phyloP scores from a whole-genome alignment of 495 filamentous ascomycete genomes.

The Letharia lupina region DNA sequence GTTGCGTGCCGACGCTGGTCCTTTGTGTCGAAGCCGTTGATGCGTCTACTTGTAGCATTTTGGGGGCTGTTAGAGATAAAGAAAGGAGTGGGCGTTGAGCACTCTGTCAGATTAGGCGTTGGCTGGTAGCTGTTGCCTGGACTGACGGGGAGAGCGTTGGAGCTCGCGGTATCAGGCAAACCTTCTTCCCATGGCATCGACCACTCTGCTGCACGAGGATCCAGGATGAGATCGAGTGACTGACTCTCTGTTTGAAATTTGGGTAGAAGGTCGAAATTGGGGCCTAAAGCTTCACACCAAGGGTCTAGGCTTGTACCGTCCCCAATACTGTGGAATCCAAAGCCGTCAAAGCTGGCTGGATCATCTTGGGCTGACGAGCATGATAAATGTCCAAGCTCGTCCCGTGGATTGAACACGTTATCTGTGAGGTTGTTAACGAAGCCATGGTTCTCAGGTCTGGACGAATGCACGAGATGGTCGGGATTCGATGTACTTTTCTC shows the following conservation, averaged over 20 bases:
- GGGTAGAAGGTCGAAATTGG: background rate
- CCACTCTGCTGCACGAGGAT: background rate
- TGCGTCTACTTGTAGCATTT: too few relatives aligned
- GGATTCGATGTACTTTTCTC: background rate
- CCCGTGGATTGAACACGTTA: background rate
- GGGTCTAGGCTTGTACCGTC: background rate
- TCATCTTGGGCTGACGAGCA: background rate
- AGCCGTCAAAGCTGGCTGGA: background rate
- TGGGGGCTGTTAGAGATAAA: background rate
- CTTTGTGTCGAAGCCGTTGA: slow-evolving; percentile 9
- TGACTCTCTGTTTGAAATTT: background rate
- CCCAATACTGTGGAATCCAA: background rate
- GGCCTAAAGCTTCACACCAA: background rate
- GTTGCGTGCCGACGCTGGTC: slow-evolving; percentile 49
- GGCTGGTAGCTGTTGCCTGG: background rate
- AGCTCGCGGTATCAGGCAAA: background rate
- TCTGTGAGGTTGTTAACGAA: background rate
- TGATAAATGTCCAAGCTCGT: background rate
- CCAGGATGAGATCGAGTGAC: background rate
- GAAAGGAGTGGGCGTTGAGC: background rate
- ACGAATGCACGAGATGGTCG: background rate
- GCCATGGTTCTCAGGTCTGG: background rate
- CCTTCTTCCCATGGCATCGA: background rate
- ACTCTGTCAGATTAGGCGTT: slow-evolving; percentile 5
- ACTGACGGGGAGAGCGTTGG: background rate